Evolutionary conservation across 1,284 basidiomycete genomes (phyloP).

Genomic region (Cutaneotrichosporon sp.): DNA sequence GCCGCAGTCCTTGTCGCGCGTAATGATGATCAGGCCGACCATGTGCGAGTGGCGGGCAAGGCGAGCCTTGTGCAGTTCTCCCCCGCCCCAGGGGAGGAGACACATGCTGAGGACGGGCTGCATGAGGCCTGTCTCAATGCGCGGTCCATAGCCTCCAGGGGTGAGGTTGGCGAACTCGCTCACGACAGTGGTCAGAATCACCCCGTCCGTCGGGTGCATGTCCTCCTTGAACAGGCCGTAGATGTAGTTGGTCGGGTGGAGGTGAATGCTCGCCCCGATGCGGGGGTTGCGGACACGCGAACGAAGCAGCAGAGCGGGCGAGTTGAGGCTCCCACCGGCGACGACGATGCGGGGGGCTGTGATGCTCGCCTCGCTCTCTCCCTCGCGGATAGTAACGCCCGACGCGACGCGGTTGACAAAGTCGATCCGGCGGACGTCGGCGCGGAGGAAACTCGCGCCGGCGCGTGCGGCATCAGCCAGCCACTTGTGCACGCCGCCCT

Average conservation of each 20-base stretch:
- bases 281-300: conserved; percentile 53
- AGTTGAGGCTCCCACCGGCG: conserved; percentile 53
- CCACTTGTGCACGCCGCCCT: conserved; percentile 29
- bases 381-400: conserved; percentile 33
- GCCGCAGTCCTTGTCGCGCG: conserved; percentile 40
- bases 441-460: conserved; percentile 23
- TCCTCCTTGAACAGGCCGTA: conserved; percentile 53
- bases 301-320: conserved; percentile 55
- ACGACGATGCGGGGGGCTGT: conserved; percentile 51
- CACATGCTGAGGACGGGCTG: conserved; percentile 49
- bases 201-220: conserved; percentile 55
- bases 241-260: conserved; percentile 55
- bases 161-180: conserved; percentile 45
- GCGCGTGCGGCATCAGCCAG: conserved; percentile 27
- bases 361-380: conserved; percentile 37
- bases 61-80: conserved; percentile 48
- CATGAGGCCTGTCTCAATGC: conserved; percentile 55
- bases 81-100: conserved; percentile 46
- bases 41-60: conserved; percentile 39
- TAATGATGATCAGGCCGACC: conserved; percentile 32
- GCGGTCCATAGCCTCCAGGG: conserved; percentile 51
- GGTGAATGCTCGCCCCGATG: conserved; percentile 55
- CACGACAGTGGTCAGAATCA: conserved; percentile 55
- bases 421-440: conserved; percentile 49
- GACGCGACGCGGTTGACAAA: conserved; percentile 37